Evolutionary conservation across 345 rosid species (phyloP), one percentile per base, ranked within the genome.

Genomic region (Moringa oleifera): DNA sequence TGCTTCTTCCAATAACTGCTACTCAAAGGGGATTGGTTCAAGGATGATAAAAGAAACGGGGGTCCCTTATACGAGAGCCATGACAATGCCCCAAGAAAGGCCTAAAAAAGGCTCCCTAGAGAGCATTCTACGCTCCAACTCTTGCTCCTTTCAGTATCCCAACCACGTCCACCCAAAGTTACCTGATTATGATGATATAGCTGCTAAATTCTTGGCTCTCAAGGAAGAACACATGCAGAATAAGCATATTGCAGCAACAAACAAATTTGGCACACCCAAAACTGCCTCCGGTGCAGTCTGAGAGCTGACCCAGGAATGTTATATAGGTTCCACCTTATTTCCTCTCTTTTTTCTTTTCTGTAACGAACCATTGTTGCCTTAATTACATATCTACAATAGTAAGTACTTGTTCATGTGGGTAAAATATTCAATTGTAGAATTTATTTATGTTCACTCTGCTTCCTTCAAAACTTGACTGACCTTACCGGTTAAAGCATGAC

Each of bases 101-200:
- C 61, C 65, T 7, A 82, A 71, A 11, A 66, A 61, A 10, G n/a
- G 31, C 17, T 19, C 33, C 12, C 23, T 6, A 22, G 75, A 64
- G n/a, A 65, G 55, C 47, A 18, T 69, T 33, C 51, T 19, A 17
- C 58, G 87, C 19, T 69, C 79, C 17, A 68, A 59, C 51, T 83
- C 95, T 3, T 71, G 81, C 56, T 77, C 82, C 0, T 41, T 60
- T 41, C 71, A 57, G 55, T 54, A 78, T 47, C 79, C 88, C 7
- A 71, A 69, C 61, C 86, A 87, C 66, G 91, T 92, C 46, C 96
- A 92, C 59, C 98, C 96, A n/a, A 92, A 83, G 75, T 70, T 92
- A 72, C 96, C 96, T 18, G 88, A 89, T 59, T 92, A 81, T n/a
- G 96, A 92, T 55, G 91, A 85, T 46, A 75, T 92, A 49, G 71